These are phyloP conservation scores for Zymoseptoria pseudotritici DNA, from an alignment of 2,329 filamentous ascomycete genomes.

Conservation along the genomic window DNA sequence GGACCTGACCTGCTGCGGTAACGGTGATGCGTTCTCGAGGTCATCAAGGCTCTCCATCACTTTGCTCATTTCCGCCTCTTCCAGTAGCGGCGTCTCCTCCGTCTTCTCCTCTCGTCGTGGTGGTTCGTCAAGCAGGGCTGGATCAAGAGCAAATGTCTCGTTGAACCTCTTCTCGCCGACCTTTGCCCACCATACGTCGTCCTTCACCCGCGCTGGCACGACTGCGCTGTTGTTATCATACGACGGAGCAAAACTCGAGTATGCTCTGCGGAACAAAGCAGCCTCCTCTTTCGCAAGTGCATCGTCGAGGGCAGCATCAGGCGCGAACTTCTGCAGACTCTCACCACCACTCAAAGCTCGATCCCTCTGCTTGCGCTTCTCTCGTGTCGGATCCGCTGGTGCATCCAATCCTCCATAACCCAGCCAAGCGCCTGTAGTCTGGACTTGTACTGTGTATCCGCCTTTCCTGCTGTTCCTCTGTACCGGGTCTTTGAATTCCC, in stretches of 20 bases:
- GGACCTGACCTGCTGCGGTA: slow-evolving; percentile 24
- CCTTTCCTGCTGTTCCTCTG: slow-evolving; percentile 31
- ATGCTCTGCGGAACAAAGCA: slow-evolving; percentile 65
- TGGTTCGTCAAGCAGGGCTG: slow-evolving; percentile 30
- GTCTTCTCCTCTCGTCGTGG: not conserved
- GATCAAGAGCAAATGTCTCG: slow-evolving; percentile 52
- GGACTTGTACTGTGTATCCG: slow-evolving; percentile 59
- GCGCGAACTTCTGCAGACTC: slow-evolving; percentile 36
- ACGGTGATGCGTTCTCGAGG: slow-evolving; percentile 9
- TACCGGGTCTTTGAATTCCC: slow-evolving; percentile 31
- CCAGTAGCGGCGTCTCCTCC: not conserved
- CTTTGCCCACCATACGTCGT: slow-evolving; percentile 69
- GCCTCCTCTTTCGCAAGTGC: slow-evolving; percentile 56
- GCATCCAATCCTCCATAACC: slow-evolving; percentile 45
- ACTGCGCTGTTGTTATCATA: slow-evolving; percentile 67
- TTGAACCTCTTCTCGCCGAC: slow-evolving; percentile 59
- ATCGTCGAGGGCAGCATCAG: slow-evolving; percentile 28
- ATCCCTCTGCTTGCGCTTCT: slow-evolving; percentile 62
- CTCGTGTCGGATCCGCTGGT: slow-evolving; percentile 49
- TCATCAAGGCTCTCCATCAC: slow-evolving; percentile 20
- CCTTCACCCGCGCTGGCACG: slow-evolving; percentile 59
- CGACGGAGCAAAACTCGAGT: slow-evolving; percentile 71
- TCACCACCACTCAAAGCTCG: slow-evolving; percentile 59
- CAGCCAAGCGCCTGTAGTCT: slow-evolving; percentile 61
- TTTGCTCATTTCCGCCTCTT: slow-evolving; percentile 21